phyloP scores from a whole-genome alignment of 495 filamentous ascomycete genomes.

The Astrocystis sublimbata region DNA sequence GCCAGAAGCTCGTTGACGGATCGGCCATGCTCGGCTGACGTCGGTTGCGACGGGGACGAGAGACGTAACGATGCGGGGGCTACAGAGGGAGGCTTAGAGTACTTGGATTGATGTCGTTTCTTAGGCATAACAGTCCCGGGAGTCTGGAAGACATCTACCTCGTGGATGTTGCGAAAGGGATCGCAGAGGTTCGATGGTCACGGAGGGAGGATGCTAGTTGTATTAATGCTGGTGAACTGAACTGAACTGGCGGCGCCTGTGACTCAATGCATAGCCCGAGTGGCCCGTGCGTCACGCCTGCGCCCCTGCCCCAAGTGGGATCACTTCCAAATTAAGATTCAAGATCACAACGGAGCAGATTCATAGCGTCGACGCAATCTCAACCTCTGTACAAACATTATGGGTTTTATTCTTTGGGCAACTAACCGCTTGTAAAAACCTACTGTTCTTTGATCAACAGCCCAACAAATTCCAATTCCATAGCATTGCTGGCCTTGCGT shows the following conservation, averaged over 20 bases:
- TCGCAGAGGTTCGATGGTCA: not conserved
- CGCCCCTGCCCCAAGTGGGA: not conserved
- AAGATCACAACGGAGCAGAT: too few species aligned
- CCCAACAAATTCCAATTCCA: too few species aligned
- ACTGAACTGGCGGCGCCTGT: not conserved
- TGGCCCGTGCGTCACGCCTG: not conserved
- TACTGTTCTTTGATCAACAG: too few species aligned
- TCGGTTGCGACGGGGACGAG: conserved; percentile 31
- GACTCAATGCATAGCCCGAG: not conserved
- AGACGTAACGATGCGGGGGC: conserved; percentile 45
- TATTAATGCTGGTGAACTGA: not conserved
- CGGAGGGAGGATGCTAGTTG: not conserved
- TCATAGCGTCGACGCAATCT: too few species aligned
- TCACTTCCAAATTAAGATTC: too few species aligned
- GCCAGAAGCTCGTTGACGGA: conserved; percentile 55
- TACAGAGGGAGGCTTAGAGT: conserved; percentile 55
- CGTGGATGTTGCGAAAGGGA: conserved; percentile 19
- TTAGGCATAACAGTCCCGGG: conserved; percentile 55
- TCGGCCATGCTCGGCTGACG: conserved; percentile 31
- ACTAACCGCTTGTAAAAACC: too few species aligned
- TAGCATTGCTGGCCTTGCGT: too few species aligned
- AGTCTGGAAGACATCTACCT: conserved; percentile 15
- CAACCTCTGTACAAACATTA: too few species aligned
- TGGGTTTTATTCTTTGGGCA: too few species aligned
- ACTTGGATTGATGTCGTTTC: conserved; percentile 50